phyloP scores from a whole-genome alignment of 306 rosid species.

The Dalbergia oliveri region DNA sequence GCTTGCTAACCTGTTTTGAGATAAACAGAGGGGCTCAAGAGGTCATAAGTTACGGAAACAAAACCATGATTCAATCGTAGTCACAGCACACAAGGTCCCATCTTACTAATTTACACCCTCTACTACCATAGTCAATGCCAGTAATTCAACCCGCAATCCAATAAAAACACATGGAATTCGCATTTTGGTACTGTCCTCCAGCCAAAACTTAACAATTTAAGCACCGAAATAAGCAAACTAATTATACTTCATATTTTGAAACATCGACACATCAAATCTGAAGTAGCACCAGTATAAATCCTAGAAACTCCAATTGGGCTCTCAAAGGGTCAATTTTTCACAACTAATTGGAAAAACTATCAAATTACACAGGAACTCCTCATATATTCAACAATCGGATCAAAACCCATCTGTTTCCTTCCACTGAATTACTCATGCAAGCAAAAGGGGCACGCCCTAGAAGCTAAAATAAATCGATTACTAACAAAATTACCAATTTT shows the following conservation, averaged over 20 bases:
- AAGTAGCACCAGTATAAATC: background rate
- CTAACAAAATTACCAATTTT: background rate
- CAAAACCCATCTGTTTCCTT: conserved; percentile 14
- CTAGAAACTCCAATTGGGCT: conserved; percentile 18
- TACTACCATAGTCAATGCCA: background rate
- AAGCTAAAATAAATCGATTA: conserved; percentile 2
- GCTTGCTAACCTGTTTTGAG: background rate
- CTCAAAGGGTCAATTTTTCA: conserved; percentile 12
- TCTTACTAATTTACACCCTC: conserved; percentile 10
- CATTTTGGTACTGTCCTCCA: conserved; percentile 8
- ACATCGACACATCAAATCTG: background rate
- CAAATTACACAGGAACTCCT: background rate
- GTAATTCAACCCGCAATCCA: conserved; percentile 8
- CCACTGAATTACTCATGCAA: conserved; percentile 31
- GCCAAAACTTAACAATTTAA: background rate
- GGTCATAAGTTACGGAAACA: background rate
- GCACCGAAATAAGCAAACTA: background rate
- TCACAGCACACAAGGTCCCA: background rate
- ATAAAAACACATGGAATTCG: background rate
- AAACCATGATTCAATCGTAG: conserved; percentile 9
- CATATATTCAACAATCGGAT: conserved; percentile 21
- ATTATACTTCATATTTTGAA: conserved; percentile 9
- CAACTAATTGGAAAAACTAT: background rate
- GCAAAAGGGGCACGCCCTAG: conserved; percentile 16
- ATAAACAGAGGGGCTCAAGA: conserved; percentile 1